Conservation (phyloP, 1,139 yeast genomes). For the Geotrichum siamense region DNA sequence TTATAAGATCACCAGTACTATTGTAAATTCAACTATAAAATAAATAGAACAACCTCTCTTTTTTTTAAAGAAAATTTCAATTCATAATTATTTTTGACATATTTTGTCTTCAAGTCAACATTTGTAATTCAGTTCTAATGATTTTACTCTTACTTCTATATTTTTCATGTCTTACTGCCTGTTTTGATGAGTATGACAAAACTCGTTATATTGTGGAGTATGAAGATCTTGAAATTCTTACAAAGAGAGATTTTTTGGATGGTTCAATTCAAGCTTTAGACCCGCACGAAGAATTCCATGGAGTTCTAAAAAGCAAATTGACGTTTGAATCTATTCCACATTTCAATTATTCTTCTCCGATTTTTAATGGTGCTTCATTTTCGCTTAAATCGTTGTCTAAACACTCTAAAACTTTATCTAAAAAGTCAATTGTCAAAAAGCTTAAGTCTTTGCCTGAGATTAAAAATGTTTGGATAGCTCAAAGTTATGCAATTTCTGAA, state of each 20-base stretch:
- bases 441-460: constrained; percentile 7
- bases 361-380: constrained; percentile 7
- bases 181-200: not conserved
- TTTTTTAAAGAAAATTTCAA: too few species aligned
- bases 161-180: not conserved
- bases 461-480: constrained; percentile 10
- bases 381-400: not conserved
- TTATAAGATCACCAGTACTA: too few species aligned
- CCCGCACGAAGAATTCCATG: constrained; percentile 7
- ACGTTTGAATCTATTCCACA: constrained; percentile 4
- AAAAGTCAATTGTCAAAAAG: not conserved
- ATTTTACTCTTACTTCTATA: not conserved
- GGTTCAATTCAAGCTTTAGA: not conserved
- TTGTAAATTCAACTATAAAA: too few species aligned
- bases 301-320: not conserved
- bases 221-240: not conserved
- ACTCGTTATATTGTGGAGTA: constrained; percentile 8
- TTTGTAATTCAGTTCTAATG: not conserved
- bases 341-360: constrained; percentile 5
- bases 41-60: too few species aligned
- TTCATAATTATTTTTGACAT: too few species aligned
- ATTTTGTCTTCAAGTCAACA: not conserved
- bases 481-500: not conserved
- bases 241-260: constrained; percentile 1
- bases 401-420: not conserved